Conservation (phyloP, 352 stramenopile genomes). For the Phytopythium cucurbitacearum region DNA sequence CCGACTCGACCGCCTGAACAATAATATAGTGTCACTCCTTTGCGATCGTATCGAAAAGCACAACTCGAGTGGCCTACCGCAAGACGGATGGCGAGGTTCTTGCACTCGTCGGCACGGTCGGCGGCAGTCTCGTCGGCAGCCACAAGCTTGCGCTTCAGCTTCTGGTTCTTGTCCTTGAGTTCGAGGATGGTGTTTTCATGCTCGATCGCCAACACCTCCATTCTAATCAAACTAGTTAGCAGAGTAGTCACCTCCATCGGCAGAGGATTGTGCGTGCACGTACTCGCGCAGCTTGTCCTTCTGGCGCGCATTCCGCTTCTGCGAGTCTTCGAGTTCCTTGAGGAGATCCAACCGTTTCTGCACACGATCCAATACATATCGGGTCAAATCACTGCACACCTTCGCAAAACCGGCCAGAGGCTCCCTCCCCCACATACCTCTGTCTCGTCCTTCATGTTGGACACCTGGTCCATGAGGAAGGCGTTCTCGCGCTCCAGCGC, state of each 20-base stretch:
- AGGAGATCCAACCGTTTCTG: conserved; percentile 64
- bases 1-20: conserved; percentile 61
- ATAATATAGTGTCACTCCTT: neutral
- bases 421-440: conserved; percentile 20
- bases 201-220: conserved; percentile 68
- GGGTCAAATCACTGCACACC: neutral
- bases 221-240: conserved; percentile 12
- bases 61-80: conserved; percentile 22
- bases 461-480: conserved; percentile 67
- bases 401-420: neutral
- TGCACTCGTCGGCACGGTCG: conserved; percentile 68
- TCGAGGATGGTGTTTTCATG: conserved; percentile 71
- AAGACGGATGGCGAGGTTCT: conserved; percentile 56
- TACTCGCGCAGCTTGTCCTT: conserved; percentile 73
- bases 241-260: neutral
- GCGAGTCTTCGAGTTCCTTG: conserved; percentile 61
- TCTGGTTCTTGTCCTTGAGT: conserved; percentile 71
- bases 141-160: conserved; percentile 61
- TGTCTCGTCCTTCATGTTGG: conserved; percentile 65
- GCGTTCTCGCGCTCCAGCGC: conserved; percentile 64
- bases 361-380: neutral
- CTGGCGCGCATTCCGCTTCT: conserved; percentile 60
- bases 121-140: conserved; percentile 33
- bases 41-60: neutral
- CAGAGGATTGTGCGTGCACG: conserved; percentile 1